Percentiles rank a stretch among this genome's conserved stretches.
Evolutionary conservation across 2,329 filamentous ascomycete genomes (phyloP).

Genomic region (Hypocreales sp.): DNA sequence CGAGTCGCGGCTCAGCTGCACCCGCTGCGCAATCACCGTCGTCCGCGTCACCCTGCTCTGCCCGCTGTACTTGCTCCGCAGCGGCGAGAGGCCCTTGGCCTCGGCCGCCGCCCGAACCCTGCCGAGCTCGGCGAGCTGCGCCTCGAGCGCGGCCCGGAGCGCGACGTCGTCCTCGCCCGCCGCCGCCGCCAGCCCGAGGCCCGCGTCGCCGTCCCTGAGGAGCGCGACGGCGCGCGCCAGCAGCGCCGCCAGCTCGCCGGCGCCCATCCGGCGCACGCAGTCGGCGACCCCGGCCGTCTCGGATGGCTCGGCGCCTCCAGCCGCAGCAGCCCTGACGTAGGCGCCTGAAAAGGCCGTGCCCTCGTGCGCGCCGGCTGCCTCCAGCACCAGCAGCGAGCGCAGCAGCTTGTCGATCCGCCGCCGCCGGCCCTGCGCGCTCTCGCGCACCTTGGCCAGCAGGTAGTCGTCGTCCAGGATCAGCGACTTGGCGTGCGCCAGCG

Average conservation of each 20-base stretch:
- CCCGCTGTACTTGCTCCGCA: slow-evolving; percentile 63
- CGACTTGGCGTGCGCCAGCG: slow-evolving; percentile 25
- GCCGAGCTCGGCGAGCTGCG: slow-evolving; percentile 29
- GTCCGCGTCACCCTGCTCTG: slow-evolving; percentile 57
- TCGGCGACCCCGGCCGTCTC: slow-evolving; percentile 38
- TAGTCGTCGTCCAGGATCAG: slow-evolving; percentile 45
- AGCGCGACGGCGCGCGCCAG: slow-evolving; percentile 12
- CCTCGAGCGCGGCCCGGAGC: slow-evolving; percentile 18
- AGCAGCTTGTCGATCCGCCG: slow-evolving; percentile 27
- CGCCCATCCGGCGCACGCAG: slow-evolving; percentile 41
- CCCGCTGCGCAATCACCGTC: slow-evolving; percentile 67
- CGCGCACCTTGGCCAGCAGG: slow-evolving; percentile 29
- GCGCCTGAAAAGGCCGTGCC: slow-evolving; percentile 32
- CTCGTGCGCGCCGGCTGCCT: slow-evolving; percentile 19
- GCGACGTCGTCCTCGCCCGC: slow-evolving; percentile 15
- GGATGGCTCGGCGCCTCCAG: slow-evolving; percentile 35
- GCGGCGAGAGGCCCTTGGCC: slow-evolving; percentile 26
- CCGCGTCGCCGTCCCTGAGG: slow-evolving; percentile 19
- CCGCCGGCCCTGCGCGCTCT: slow-evolving; percentile 15
- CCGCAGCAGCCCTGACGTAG: slow-evolving; percentile 47
- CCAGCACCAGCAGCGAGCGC: slow-evolving; percentile 30
- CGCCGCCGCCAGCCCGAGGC: slow-evolving; percentile 16
- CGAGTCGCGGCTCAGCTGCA: slow-evolving; percentile 63
- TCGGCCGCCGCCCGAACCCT: slow-evolving; percentile 28
- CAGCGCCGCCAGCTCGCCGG: slow-evolving; percentile 11